These are phyloP conservation scores for Chrysanthemum seticuspe DNA, from an alignment of 129 eudicot genomes.

Conservation along the genomic window DNA sequence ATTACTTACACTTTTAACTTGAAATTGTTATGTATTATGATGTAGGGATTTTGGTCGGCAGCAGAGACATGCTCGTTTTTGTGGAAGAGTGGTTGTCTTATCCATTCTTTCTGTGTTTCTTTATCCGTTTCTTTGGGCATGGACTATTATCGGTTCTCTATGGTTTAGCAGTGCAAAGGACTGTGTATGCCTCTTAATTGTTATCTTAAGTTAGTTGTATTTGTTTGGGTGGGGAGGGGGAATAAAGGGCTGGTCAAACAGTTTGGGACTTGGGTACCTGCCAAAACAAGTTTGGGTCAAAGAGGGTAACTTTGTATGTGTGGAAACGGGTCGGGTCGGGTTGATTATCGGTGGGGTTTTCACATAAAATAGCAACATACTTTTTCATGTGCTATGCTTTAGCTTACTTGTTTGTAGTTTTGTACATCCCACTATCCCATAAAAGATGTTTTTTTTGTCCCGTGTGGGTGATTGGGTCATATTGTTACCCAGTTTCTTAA, in stretches of 20 bases:
- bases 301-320: not conserved
- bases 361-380: too few species aligned
- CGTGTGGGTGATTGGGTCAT: too few species aligned
- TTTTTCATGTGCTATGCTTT: too few species aligned
- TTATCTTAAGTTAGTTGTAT: not conserved
- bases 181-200: constrained; percentile 58
- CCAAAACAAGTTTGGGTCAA: not conserved
- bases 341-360: too few species aligned
- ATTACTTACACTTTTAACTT: not conserved
- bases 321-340: too few species aligned
- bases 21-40: constrained; percentile 16
- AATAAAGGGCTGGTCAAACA: not conserved
- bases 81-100: constrained; percentile 84
- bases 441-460: too few species aligned
- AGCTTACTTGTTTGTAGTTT: not conserved
- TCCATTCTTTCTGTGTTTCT: constrained; percentile 67
- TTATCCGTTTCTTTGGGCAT: constrained; percentile 88
- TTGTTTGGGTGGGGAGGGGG: not conserved
- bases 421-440: too few species aligned
- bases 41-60: constrained; percentile 92
- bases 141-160: constrained; percentile 92
- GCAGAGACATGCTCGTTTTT: constrained; percentile 87
- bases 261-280: not conserved
- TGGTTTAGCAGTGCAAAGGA: constrained; percentile 83
- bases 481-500: too few species aligned